Conservation (phyloP, 192 early-diverging fungal genomes). For the Podila horticola region DNA sequence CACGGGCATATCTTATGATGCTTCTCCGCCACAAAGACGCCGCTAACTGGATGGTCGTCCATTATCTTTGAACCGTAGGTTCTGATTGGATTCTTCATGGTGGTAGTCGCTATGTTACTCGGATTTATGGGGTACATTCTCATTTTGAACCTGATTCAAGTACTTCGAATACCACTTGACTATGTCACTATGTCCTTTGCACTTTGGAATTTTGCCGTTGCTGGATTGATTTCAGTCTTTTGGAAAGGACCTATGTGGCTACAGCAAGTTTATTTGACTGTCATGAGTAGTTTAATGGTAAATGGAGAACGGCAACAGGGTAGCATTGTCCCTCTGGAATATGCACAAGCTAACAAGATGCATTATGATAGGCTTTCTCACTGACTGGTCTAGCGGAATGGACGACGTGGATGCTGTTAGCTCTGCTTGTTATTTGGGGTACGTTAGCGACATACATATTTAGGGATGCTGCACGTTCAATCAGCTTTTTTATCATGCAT, state of each 20-base stretch:
- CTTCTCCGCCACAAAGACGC: no score
- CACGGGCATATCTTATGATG: no score
- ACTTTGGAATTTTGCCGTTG: conserved; percentile 82
- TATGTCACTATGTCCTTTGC: conserved; percentile 79
- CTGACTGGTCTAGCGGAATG: conserved; percentile 73
- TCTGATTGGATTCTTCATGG: conserved; percentile 77
- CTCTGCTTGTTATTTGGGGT: conserved; percentile 86
- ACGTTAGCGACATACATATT: conserved; percentile 8
- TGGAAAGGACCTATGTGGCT: conserved; percentile 84
- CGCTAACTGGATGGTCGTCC: background rate
- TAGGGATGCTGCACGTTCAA: background rate
- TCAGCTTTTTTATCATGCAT: background rate
- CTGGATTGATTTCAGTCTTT: conserved; percentile 79
- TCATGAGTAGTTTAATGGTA: conserved; percentile 86
- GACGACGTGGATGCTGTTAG: conserved; percentile 88
- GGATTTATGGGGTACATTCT: conserved; percentile 83
- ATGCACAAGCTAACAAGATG: background rate
- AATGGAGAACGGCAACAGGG: background rate
- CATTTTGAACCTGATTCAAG: conserved; percentile 56
- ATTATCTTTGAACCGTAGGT: conserved; percentile 43
- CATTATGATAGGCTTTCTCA: conserved; percentile 68
- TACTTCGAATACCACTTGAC: conserved; percentile 72
- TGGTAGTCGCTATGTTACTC: conserved; percentile 76
- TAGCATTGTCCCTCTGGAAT: background rate
- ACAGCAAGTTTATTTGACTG: conserved; percentile 81